These are phyloP conservation scores for Escovopsis sp. DNA, from an alignment of 2,329 filamentous ascomycete genomes.

Conservation along the genomic window DNA sequence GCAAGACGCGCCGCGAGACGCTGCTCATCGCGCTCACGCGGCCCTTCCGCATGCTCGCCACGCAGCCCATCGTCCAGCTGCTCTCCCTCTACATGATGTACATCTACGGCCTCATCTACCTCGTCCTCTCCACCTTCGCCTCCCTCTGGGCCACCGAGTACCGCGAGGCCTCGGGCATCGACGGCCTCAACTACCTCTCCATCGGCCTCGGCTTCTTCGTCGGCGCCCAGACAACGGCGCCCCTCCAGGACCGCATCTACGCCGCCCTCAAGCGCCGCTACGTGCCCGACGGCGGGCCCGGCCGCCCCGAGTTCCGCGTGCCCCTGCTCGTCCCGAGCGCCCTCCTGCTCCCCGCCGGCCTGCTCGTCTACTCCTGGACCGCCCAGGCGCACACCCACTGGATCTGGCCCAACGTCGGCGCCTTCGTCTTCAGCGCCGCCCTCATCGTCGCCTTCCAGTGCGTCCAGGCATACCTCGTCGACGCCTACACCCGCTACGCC, in stretches of 20 bases:
- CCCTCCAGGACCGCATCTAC: slow-evolving; percentile 31
- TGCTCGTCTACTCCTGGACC: slow-evolving; percentile 32
- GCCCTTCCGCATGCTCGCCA: slow-evolving; percentile 47
- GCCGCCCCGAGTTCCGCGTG: slow-evolving; percentile 28
- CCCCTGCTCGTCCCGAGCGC: slow-evolving; percentile 28
- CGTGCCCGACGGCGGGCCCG: slow-evolving; percentile 18
- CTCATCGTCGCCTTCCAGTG: slow-evolving; percentile 29
- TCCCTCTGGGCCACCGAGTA: slow-evolving; percentile 42
- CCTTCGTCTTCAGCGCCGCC: slow-evolving; percentile 22
- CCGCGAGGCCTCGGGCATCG: slow-evolving; percentile 39
- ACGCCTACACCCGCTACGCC: slow-evolving; percentile 30
- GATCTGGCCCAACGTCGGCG: slow-evolving; percentile 31
- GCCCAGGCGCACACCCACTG: slow-evolving; percentile 28
- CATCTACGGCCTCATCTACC: slow-evolving; percentile 46
- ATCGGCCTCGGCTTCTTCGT: slow-evolving; percentile 15
- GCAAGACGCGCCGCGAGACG: slow-evolving; percentile 23
- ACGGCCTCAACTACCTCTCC: slow-evolving; percentile 20
- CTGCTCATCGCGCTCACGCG: slow-evolving; percentile 44
- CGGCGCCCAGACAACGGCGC: slow-evolving; percentile 24
- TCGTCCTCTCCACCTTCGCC: slow-evolving; percentile 33
- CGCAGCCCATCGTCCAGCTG: slow-evolving; percentile 49
- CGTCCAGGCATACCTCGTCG: slow-evolving; percentile 32
- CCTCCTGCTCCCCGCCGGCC: slow-evolving; percentile 26
- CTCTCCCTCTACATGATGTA: slow-evolving; percentile 53
- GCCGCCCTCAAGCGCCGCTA: slow-evolving; percentile 26